These are phyloP conservation scores for Rhizomucor pusillus DNA, from an alignment of 371 early-diverging fungal genomes.

Conservation along the genomic window DNA sequence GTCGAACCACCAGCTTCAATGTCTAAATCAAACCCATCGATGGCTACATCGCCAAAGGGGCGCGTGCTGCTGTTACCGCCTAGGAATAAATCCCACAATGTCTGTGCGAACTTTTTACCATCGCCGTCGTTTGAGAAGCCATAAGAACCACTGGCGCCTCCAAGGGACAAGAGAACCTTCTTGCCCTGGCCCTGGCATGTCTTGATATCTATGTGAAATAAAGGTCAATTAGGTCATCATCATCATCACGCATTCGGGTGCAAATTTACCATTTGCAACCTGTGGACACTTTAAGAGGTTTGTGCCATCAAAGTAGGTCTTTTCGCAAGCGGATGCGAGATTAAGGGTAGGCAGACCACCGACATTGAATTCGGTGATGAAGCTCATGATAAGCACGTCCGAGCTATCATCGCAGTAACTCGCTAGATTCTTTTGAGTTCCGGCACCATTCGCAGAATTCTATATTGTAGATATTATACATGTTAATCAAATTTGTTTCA, in stretches of 20 bases:
- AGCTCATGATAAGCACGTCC: slow-evolving; percentile 60
- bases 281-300: slow-evolving; percentile 54
- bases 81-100: slow-evolving; percentile 64
- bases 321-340: slow-evolving; percentile 61
- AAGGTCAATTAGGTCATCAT: no score
- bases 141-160: slow-evolving; percentile 67
- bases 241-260: no score
- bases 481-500: background rate
- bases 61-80: slow-evolving; percentile 45
- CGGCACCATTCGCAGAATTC: slow-evolving; percentile 30
- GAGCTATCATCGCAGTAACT: slow-evolving; percentile 56
- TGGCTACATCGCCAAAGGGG: slow-evolving; percentile 58
- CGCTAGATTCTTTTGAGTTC: slow-evolving; percentile 39
- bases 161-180: slow-evolving; percentile 62
- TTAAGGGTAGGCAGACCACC: slow-evolving; percentile 48
- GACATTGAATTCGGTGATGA: slow-evolving; percentile 56
- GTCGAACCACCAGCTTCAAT: slow-evolving; percentile 60
- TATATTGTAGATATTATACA: slow-evolving; percentile 3
- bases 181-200: slow-evolving; percentile 63
- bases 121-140: slow-evolving; percentile 51
- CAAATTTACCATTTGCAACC: slow-evolving; percentile 50
- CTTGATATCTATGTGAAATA: slow-evolving; percentile 67
- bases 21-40: slow-evolving; percentile 75
- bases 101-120: slow-evolving; percentile 53
- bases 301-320: slow-evolving; percentile 46